Evolutionary conservation across 2,329 filamentous ascomycete genomes (phyloP).

Genomic region (Fusarium ambrosium): DNA sequence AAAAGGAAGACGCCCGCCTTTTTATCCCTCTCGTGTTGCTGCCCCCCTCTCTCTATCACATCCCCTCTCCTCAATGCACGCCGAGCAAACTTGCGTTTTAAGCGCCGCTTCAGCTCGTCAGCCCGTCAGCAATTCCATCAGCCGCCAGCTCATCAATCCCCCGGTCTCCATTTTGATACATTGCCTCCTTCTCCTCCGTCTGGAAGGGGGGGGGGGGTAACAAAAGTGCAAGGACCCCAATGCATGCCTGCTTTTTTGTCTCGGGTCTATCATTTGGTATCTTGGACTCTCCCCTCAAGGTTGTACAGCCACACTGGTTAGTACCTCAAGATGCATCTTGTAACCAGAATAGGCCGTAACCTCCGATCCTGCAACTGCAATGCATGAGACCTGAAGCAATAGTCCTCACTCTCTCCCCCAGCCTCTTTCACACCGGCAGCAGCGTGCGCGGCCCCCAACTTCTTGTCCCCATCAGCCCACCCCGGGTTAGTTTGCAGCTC

Average conservation of each 20-base stretch:
- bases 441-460: not conserved
- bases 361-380: not conserved
- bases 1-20: constrained; percentile 1
- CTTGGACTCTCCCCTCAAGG: not conserved
- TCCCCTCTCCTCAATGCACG: not conserved
- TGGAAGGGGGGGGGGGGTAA: no score
- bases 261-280: not conserved
- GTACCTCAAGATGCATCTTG: not conserved
- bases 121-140: constrained; percentile 16
- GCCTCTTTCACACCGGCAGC: not conserved
- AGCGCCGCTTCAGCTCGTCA: constrained; percentile 14
- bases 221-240: not conserved
- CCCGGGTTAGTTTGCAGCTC: constrained; percentile 7
- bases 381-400: not conserved
- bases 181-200: not conserved
- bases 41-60: not conserved
- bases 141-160: constrained; percentile 25
- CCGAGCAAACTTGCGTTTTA: constrained; percentile 8
- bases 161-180: not conserved
- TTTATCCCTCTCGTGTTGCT: constrained; percentile 20
- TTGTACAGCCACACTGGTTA: not conserved
- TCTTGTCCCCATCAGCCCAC: constrained; percentile 25
- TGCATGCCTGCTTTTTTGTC: not conserved
- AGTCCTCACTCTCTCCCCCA: not conserved
- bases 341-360: constrained; percentile 13